Evolutionary conservation across 23 red algal species (phyloP).

Genomic region (Gracilaria gracilis): DNA sequence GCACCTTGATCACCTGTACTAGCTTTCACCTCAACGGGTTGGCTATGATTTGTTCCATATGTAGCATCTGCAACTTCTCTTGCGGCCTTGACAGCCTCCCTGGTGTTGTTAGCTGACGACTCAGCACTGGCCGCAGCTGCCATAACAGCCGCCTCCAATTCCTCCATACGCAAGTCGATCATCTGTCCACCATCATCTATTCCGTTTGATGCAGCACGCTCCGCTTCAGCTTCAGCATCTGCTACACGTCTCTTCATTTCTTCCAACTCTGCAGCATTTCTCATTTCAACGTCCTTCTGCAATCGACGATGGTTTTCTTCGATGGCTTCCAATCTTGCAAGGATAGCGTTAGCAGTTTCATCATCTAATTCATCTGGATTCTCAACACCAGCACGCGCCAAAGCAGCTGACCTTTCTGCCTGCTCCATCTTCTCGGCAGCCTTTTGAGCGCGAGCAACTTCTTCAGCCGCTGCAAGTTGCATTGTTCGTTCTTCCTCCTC

Average conservation of each 20-base stretch:
- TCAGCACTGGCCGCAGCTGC: constrained; percentile 77
- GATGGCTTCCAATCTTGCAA: constrained; percentile 73
- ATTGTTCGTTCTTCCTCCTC: constrained; percentile 44
- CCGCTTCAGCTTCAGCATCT: constrained; percentile 73
- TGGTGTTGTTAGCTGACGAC: constrained; percentile 64
- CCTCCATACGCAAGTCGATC: constrained; percentile 77
- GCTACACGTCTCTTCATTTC: constrained; percentile 72
- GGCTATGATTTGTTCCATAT: constrained; percentile 64
- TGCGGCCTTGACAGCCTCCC: constrained; percentile 73
- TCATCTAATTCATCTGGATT: constrained; percentile 72
- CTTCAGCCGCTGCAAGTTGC: constrained; percentile 36
- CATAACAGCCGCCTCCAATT: constrained; percentile 76
- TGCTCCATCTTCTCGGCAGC: constrained; percentile 41
- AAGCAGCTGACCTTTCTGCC: constrained; percentile 41
- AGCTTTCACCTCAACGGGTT: constrained; percentile 59
- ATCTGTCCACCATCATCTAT: constrained; percentile 44
- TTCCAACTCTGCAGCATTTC: constrained; percentile 72
- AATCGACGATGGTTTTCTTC: constrained; percentile 70
- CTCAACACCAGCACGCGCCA: constrained; percentile 60
- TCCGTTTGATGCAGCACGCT: constrained; percentile 33
- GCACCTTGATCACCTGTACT: constrained; percentile 71
- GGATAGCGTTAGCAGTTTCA: constrained; percentile 76
- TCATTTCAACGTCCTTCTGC: constrained; percentile 62
- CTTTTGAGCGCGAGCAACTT: constrained; percentile 38
- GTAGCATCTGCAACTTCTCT: constrained; percentile 72